Evolutionary conservation across 192 early-diverging fungal genomes (phyloP), one percentile per base, ranked within the genome.

Genomic region (Oehlia diaphana): DNA sequence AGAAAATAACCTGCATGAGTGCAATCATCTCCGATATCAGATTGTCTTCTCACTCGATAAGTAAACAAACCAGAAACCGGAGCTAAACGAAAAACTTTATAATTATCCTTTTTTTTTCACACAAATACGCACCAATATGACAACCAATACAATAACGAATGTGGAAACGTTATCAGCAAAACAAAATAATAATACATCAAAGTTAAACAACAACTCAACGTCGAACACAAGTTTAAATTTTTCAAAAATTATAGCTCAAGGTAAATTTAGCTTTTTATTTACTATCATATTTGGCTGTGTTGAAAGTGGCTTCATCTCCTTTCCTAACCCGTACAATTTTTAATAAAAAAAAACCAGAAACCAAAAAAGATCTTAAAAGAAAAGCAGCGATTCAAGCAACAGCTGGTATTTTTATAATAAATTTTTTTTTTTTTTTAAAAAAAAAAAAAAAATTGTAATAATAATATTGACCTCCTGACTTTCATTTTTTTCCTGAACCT

Each of bases 301-400:
- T 68, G 35, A 12, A 26, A 68, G 67, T 68, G 67, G 67, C 67
- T 68, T 66, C 67, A 68, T 68, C 67, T 68, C 35, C 6, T 68
- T 31, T 65, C 28, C 28, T 65, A 58, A 58, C 28, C 28, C 10
- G 28, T 28, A 65, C n/a, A 65, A 8, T 65, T 65, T 28, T 28
- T 68, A 19, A 31, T 31, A 68, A 21, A 68, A 39, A 68, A 37
- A 28, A 19, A 68, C 26, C 16, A 68, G 26, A 68, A 35, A 68
- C 9, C 67, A 35, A 68, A 16, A 68, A 68, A 68, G 67, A 68
- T 35, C 67, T 68, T 19, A 77, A 67, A 66, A 77, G 61, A 50
- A 66, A 64, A 4, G 76, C 63, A 5, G 76, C 76, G 49, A 77
- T 65, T 28, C 76, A 77, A 63, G 62, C 76, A 14, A 77, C 76